phyloP scores from a whole-genome alignment of 1,284 basidiomycete species.

The Ceratobasidium sp. region DNA sequence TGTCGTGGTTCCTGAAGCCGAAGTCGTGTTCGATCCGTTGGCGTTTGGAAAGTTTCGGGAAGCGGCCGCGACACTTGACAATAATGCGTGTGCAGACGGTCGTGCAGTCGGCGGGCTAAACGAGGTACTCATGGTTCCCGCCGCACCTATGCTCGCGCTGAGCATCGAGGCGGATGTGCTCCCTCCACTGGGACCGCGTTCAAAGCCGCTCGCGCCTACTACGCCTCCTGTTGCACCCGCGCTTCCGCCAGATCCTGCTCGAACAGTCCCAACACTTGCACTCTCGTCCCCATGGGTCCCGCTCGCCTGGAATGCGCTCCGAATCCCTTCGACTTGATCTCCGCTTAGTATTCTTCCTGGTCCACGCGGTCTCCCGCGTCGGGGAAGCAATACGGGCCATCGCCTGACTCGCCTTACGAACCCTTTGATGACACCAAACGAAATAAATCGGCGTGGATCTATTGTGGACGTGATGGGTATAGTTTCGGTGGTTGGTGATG shows the following conservation, averaged over 20 bases:
- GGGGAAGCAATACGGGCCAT: conserved; percentile 76
- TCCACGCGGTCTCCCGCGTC: conserved; percentile 4
- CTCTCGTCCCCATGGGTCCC: conserved; percentile 20
- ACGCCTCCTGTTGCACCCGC: not conserved
- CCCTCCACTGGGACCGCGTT: conserved; percentile 8
- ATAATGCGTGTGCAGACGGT: conserved; percentile 11
- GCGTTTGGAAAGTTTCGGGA: conserved; percentile 9
- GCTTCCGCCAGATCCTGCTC: conserved; percentile 25
- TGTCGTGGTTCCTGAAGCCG: conserved; percentile 15
- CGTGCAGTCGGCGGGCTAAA: conserved; percentile 29
- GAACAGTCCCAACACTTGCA: conserved; percentile 25
- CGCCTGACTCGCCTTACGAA: conserved; percentile 92
- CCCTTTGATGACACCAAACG: conserved; percentile 99
- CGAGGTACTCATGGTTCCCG: conserved; percentile 13
- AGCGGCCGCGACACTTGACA: conserved; percentile 21
- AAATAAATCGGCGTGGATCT: conserved; percentile 93
- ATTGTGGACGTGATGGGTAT: conserved; percentile 52
- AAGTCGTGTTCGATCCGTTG: not conserved
- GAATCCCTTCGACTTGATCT: conserved; percentile 34
- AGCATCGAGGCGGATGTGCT: conserved; percentile 11
- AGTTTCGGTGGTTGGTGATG: not conserved
- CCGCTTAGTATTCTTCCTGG: conserved; percentile 9
- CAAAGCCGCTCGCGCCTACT: not conserved
- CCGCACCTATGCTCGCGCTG: conserved; percentile 19
- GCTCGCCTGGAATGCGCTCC: conserved; percentile 2